A percentile compares a stretch with the other conserved stretches of the same genome.
Evolutionary conservation across 805 yeast genomes (phyloP).

Genomic region (Candida mattraensis): DNA sequence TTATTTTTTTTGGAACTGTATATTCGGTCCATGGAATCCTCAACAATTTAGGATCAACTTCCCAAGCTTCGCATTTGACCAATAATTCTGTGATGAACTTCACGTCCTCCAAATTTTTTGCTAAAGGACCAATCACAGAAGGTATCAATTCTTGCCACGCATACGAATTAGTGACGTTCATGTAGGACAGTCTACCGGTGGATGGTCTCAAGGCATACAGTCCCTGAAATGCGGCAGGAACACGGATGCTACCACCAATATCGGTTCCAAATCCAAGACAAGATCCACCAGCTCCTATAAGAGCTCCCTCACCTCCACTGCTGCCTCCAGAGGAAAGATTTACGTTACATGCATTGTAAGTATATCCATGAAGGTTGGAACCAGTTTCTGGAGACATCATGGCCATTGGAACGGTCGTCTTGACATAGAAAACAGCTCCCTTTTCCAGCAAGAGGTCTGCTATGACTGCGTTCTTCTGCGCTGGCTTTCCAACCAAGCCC

Average conservation of each 20-base stretch:
- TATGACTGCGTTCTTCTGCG: slow-evolving; percentile 29
- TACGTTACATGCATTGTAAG: slow-evolving; percentile 39
- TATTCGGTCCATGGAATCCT: slow-evolving; percentile 49
- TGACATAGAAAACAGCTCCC: slow-evolving; percentile 44
- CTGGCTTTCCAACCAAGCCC: slow-evolving; percentile 34
- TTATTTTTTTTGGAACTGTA: slow-evolving; percentile 30
- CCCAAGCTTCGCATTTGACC: slow-evolving; percentile 44
- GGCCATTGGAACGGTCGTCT: slow-evolving; percentile 45
- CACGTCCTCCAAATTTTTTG: slow-evolving; percentile 30
- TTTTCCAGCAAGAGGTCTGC: slow-evolving; percentile 34
- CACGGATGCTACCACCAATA: slow-evolving; percentile 40
- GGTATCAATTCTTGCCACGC: slow-evolving; percentile 32
- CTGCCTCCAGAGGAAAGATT: slow-evolving; percentile 42
- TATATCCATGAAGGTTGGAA: slow-evolving; percentile 37
- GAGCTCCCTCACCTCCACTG: slow-evolving; percentile 46
- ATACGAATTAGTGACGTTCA: slow-evolving; percentile 32
- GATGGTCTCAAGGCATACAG: slow-evolving; percentile 36
- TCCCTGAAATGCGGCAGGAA: slow-evolving; percentile 34
- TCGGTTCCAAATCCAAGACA: slow-evolving; percentile 40
- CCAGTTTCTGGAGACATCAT: slow-evolving; percentile 42
- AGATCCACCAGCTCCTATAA: slow-evolving; percentile 33
- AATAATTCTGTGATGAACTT: slow-evolving; percentile 39
- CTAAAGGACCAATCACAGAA: slow-evolving; percentile 38
- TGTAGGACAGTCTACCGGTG: slow-evolving; percentile 36
- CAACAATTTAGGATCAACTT: slow-evolving; percentile 46